Percentiles rank a stretch among this genome's conserved stretches.
Evolutionary conservation across 441 rosid genomes (phyloP).

Genomic region (Syzygium malaccense): DNA sequence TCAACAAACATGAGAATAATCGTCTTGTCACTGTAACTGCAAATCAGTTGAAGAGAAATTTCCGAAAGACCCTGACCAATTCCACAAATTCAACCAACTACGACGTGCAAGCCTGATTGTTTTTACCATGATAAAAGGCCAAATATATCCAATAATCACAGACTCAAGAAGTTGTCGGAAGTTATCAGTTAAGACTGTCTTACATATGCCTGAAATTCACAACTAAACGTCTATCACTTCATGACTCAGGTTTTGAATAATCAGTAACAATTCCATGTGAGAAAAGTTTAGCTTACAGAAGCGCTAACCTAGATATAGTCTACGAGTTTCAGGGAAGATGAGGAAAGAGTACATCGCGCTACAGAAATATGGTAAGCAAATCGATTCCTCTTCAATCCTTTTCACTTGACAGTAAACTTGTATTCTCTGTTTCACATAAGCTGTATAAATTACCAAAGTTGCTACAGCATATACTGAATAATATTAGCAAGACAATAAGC

Average conservation of each 20-base stretch:
- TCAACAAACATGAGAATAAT: neutral
- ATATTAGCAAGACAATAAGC: neutral
- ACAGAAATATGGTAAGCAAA: neutral
- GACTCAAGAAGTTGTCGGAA: neutral
- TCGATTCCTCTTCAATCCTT: neutral
- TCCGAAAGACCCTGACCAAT: neutral
- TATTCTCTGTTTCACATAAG: neutral
- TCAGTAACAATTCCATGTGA: neutral
- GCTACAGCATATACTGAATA: neutral
- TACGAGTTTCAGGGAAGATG: neutral
- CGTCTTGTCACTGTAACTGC: neutral
- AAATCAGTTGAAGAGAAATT: neutral
- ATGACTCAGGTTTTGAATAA: neutral
- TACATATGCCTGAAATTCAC: neutral
- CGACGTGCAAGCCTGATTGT: neutral
- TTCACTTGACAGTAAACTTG: neutral
- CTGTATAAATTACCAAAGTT: neutral
- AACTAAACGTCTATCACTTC: neutral
- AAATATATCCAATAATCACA: neutral
- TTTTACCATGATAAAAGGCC: neutral
- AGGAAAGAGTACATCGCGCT: neutral
- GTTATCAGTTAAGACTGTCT: neutral
- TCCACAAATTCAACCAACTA: neutral
- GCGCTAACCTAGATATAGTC: neutral
- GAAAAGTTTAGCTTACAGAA: neutral